A percentile compares a stretch with the other conserved stretches of the same genome.
Conservation (phyloP, 148 eudicot genomes). For the Rhododendron henanense region DNA sequence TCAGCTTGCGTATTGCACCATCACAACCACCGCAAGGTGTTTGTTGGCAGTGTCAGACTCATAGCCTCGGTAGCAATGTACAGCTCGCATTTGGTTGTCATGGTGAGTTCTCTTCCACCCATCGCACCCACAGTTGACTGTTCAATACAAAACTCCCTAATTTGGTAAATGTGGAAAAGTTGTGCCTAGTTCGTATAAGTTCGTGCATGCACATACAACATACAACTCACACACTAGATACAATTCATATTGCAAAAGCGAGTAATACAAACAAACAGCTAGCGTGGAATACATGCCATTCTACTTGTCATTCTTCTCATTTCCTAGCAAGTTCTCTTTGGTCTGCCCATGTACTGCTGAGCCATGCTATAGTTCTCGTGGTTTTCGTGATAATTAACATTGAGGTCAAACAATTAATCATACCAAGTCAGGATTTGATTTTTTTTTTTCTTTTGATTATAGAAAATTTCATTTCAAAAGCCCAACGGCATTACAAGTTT, state of each 20-base stretch:
- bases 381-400: slow-evolving; percentile 28
- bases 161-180: background rate
- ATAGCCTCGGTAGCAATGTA: slow-evolving; percentile 58
- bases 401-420: background rate
- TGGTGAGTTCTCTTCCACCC: slow-evolving; percentile 42
- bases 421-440: background rate
- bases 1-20: slow-evolving; percentile 51
- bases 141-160: background rate
- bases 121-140: no score
- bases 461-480: no score
- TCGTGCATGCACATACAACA: background rate
- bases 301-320: no score
- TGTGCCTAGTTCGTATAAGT: background rate
- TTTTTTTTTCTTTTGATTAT: no score
- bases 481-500: no score
- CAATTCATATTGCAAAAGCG: no score
- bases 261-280: no score
- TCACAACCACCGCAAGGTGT: slow-evolving; percentile 39
- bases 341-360: background rate
- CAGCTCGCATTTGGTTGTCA: slow-evolving; percentile 56
- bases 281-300: no score
- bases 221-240: background rate
- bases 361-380: slow-evolving; percentile 61
- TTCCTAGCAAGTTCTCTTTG: no score
- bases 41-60: slow-evolving; percentile 62